Base-by-base conservation (phyloP, 768 basidiomycete genomes). In the Kwoniella dejecticola region DNA sequence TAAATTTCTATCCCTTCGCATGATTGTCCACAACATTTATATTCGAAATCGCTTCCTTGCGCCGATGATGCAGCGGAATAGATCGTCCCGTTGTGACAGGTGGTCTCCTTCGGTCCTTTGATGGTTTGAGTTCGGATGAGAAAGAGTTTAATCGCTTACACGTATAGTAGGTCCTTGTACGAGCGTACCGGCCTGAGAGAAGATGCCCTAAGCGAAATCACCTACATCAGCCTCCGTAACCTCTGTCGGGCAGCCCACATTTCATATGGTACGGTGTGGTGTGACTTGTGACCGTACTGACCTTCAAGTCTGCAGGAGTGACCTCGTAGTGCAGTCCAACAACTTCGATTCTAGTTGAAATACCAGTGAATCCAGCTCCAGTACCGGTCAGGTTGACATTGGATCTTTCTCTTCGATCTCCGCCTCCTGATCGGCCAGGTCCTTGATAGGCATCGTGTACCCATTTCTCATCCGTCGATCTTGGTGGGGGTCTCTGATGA, bases 301-400 rank as follows among this genome's bases (percentile, higher is more conserved):
- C 93, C 80, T 83, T 88, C 49, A 95, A 83, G 81, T 95, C 92
- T 82, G 88, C 88, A 73, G 89, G 85, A 57, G 88, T 89, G 42
- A 96, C 85, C 71, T 95, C 92, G 69, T 95, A 96, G 81, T 96
- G 93, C 67, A 96, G 72, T 77, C 91, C 91, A 71, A 89, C 86
- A 68, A 95, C 88, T 64, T 89, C 77, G 66, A 94, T 85, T 75
- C 86, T 86, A 55, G 84, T 79, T 66, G 82, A 83, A 2, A 80
- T 71, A 13, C 80, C 70, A 24, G 81, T 74, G 41, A 76, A 76
- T 24, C 58, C 69, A 23, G 58, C 67, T 15, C 67, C 71, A n/a
- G 69, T 68, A 7, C 69, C 69, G 6, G 65, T 67, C 8, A 69
- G 33, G 30, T 59, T 40, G 15, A 57, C 42, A 31, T 53, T 53